Evolutionary conservation across 805 yeast species (phyloP).

Genomic region (Ogataea saltuana): DNA sequence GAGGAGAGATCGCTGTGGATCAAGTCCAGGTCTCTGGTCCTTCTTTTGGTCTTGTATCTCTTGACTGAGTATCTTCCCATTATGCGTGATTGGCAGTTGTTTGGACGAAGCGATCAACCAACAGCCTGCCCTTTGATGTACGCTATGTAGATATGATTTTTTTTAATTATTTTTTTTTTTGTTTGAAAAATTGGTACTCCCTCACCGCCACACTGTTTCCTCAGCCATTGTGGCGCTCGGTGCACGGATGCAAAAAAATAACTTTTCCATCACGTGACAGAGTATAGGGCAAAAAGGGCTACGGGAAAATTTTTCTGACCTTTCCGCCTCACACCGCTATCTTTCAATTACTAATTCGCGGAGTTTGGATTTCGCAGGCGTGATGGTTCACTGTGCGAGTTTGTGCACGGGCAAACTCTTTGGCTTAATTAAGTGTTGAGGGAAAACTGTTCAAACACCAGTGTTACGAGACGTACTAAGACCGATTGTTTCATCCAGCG

Average conservation of each 20-base stretch:
- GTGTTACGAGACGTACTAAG: too few relatives aligned
- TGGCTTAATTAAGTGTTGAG: background rate
- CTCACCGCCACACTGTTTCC: conserved; percentile 4
- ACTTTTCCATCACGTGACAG: conserved; percentile 1
- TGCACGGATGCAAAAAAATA: background rate
- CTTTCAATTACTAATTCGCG: conserved; percentile 2
- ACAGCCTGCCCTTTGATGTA: too few relatives aligned
- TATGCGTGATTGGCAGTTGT: background rate
- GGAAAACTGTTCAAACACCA: too few relatives aligned
- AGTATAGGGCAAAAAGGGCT: background rate
- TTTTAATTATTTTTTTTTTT: background rate
- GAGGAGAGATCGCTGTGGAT: conserved; percentile 73
- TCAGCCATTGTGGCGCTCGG: background rate
- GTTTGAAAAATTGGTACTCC: background rate
- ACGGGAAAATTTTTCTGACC: background rate
- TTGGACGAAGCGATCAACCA: too few relatives aligned
- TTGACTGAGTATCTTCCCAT: conserved; percentile 90
- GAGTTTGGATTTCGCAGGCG: conserved; percentile 1
- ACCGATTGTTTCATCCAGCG: conserved; percentile 11
- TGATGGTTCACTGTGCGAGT: conserved; percentile 1
- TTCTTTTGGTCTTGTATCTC: conserved; percentile 87
- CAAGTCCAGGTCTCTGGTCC: conserved; percentile 80
- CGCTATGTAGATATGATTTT: background rate
- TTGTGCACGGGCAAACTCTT: conserved; percentile 7
- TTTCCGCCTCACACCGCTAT: conserved; percentile 4